Evolutionary conservation across 306 rosid species (phyloP).

Genomic region (Rosa persica): DNA sequence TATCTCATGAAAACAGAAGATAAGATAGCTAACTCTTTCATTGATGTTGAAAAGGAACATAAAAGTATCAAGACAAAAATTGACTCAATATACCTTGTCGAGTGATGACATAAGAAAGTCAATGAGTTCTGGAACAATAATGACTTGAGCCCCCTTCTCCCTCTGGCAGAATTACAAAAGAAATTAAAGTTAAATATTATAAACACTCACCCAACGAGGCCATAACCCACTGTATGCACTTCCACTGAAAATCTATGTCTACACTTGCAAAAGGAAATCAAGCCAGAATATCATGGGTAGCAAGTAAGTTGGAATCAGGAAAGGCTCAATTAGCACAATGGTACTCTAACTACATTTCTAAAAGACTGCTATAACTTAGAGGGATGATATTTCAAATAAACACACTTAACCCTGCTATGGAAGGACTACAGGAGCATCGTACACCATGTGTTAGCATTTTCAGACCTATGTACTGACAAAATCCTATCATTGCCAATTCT

Average conservation of each 20-base stretch:
- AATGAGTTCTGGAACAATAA: slow-evolving; percentile 81
- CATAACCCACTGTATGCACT: background rate
- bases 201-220: background rate
- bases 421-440: background rate
- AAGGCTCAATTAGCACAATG: background rate
- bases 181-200: background rate
- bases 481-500: background rate
- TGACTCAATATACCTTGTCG: slow-evolving; percentile 52
- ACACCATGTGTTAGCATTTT: background rate
- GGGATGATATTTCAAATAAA: background rate
- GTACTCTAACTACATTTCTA: background rate
- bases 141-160: slow-evolving; percentile 79
- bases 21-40: background rate
- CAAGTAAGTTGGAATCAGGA: background rate
- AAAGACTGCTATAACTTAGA: background rate
- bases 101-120: slow-evolving; percentile 67
- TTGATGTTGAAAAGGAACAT: background rate
- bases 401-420: background rate
- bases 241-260: background rate
- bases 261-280: background rate
- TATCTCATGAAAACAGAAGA: background rate
- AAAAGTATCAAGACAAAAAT: background rate
- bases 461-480: background rate
- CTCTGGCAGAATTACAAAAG: slow-evolving; percentile 45
- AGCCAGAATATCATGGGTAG: background rate